A percentile compares a stretch with the other conserved stretches of the same genome.
Evolutionary conservation across 2,329 filamentous ascomycete species (phyloP).

Genomic region (Metarhizium anisopliae): DNA sequence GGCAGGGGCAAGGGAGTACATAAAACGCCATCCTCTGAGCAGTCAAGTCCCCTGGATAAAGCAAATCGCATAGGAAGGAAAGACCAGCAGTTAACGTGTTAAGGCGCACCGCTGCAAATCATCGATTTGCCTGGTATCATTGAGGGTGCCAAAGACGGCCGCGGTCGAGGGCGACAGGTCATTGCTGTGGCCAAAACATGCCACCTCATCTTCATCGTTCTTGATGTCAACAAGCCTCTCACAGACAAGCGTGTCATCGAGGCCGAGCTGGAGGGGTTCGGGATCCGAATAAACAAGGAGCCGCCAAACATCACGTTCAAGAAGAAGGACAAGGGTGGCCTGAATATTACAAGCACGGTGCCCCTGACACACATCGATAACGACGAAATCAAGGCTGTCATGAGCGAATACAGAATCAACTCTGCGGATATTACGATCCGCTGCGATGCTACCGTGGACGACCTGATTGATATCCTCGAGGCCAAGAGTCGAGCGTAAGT

Average conservation of each 20-base stretch:
- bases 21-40: too few relatives aligned
- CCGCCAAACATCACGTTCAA: constrained; percentile 98
- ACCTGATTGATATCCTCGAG: constrained; percentile 91
- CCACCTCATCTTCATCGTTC: constrained; percentile 95
- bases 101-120: constrained; percentile 89
- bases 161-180: constrained; percentile 93
- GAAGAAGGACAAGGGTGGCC: constrained; percentile 98
- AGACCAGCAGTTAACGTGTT: neutral
- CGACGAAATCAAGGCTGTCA: constrained; percentile 96
- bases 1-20: neutral
- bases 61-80: neutral
- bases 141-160: constrained; percentile 95
- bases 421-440: constrained; percentile 96
- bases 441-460: constrained; percentile 94
- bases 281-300: constrained; percentile 93
- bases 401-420: constrained; percentile 93
- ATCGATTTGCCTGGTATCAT: constrained; percentile 98
- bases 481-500: constrained; percentile 64
- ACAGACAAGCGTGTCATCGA: constrained; percentile 97
- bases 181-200: constrained; percentile 99
- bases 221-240: constrained; percentile 96
- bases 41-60: too few relatives aligned
- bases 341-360: constrained; percentile 92
- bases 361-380: constrained; percentile 86
- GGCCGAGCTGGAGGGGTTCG: constrained; percentile 89